Percentiles rank a stretch among this genome's conserved stretches.
Conservation (phyloP, 2,329 filamentous ascomycete species). For the Aspergillus ruber region DNA sequence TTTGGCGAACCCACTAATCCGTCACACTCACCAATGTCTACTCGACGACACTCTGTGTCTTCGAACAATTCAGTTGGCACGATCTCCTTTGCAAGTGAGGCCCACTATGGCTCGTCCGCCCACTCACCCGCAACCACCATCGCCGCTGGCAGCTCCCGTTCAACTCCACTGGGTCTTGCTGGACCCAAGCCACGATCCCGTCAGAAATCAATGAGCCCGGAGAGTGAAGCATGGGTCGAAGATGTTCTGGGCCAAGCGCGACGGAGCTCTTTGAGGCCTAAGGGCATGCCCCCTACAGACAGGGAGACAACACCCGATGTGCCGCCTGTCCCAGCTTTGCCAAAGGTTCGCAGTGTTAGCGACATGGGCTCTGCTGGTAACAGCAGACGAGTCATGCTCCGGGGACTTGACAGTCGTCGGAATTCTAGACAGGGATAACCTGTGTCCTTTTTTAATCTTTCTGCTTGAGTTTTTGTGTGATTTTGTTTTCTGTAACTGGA, state of each 20-base stretch:
- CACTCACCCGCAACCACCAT: slow-evolving; percentile 19
- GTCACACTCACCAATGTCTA: slow-evolving; percentile 24
- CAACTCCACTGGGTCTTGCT: slow-evolving; percentile 40
- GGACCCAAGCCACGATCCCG: slow-evolving; percentile 37
- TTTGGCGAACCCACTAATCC: slow-evolving; percentile 21
- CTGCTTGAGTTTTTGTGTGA: too few species aligned
- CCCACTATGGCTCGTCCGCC: slow-evolving; percentile 15
- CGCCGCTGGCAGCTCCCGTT: slow-evolving; percentile 11
- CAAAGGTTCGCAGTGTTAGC: slow-evolving; percentile 33
- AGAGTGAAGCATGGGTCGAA: slow-evolving; percentile 44
- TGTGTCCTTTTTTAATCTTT: neutral
- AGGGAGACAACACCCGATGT: neutral
- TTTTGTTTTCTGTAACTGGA: too few species aligned
- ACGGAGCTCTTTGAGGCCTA: slow-evolving; percentile 28
- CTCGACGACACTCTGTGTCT: slow-evolving; percentile 32
- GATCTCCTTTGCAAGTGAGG: slow-evolving; percentile 21
- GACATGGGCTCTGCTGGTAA: slow-evolving; percentile 31
- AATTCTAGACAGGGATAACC: neutral
- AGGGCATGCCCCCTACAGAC: slow-evolving; percentile 9
- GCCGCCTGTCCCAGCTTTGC: slow-evolving; percentile 11
- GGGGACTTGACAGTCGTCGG: slow-evolving; percentile 25
- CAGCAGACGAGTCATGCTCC: slow-evolving; percentile 33
- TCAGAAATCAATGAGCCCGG: slow-evolving; percentile 36
- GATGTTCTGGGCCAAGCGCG: slow-evolving; percentile 40
- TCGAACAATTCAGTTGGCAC: slow-evolving; percentile 31